phyloP scores from a whole-genome alignment of 1,139 yeast species.

The Blastobotrys raffinosifermentans region DNA sequence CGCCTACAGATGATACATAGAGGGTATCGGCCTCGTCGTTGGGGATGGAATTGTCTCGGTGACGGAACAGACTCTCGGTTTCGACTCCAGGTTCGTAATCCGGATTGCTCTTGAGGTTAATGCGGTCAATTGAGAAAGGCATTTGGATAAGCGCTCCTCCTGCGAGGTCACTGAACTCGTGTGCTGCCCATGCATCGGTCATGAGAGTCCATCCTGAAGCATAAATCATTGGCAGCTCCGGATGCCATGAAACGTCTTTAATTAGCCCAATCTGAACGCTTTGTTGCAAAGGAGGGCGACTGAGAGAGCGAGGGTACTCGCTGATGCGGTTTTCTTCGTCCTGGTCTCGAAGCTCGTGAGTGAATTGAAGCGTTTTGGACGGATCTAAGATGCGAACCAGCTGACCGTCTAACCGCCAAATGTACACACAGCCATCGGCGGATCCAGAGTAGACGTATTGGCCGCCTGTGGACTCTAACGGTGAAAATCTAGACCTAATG shows the following conservation, averaged over 20 bases:
- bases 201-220: conserved; percentile 16
- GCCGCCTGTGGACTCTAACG: conserved; percentile 25
- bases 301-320: conserved; percentile 1
- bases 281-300: background rate
- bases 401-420: conserved; percentile 31
- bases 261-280: background rate
- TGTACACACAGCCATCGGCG: conserved; percentile 27
- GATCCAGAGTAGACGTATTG: conserved; percentile 33
- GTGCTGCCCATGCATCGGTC: conserved; percentile 3
- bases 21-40: no score
- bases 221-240: conserved; percentile 18
- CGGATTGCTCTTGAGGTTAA: conserved; percentile 1
- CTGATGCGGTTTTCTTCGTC: conserved; percentile 1
- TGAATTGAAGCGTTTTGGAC: background rate
- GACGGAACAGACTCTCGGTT: conserved; percentile 7
- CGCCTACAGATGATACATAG: no score
- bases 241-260: conserved; percentile 21
- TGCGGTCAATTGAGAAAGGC: conserved; percentile 1
- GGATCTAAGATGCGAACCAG: conserved; percentile 16
- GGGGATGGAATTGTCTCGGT: conserved; percentile 8
- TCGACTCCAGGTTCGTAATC: background rate
- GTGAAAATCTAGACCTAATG: conserved; percentile 33
- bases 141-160: conserved; percentile 5
- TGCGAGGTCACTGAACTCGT: conserved; percentile 2
- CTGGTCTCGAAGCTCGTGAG: conserved; percentile 3